These are phyloP conservation scores for Cryptococcus hybrid DNA, from an alignment of 1,284 basidiomycete species.

Conservation along the genomic window DNA sequence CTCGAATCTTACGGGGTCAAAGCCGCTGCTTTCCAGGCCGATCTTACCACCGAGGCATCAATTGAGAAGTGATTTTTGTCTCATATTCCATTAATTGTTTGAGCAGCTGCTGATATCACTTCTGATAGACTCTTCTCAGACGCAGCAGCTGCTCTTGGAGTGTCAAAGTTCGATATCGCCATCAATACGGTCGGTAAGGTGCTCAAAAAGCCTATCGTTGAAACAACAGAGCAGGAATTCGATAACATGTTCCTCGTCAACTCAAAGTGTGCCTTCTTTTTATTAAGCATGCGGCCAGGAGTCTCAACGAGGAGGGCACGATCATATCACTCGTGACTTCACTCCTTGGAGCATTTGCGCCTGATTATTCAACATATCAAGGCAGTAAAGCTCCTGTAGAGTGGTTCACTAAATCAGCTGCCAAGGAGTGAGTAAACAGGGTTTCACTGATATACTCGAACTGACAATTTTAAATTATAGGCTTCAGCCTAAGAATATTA, in stretches of 20 bases:
- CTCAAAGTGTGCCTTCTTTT: conserved; percentile 29
- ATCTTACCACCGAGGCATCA: conserved; percentile 1
- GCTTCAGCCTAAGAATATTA: conserved; percentile 1
- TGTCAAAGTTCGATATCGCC: conserved; percentile 17
- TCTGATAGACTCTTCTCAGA: neutral
- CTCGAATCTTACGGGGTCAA: neutral
- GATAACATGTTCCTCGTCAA: conserved; percentile 26
- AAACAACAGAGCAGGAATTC: conserved; percentile 23
- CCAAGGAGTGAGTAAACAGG: conserved; percentile 11
- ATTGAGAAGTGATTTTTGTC: neutral
- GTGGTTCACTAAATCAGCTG: conserved; percentile 25
- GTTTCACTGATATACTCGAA: neutral
- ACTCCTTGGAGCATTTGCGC: conserved; percentile 21
- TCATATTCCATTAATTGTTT: neutral
- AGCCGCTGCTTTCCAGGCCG: neutral
- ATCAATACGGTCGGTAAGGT: conserved; percentile 32
- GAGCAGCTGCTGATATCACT: neutral
- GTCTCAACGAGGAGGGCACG: conserved; percentile 18
- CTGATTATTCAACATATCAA: conserved; percentile 26
- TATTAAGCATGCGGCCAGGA: conserved; percentile 21
- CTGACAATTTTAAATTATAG: neutral
- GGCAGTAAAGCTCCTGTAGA: conserved; percentile 27
- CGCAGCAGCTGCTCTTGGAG: neutral
- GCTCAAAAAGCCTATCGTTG: conserved; percentile 24
- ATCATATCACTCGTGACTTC: conserved; percentile 25